phyloP scores from a whole-genome alignment of 2,329 filamentous ascomycete genomes.

The Fusarium oxysporum region DNA sequence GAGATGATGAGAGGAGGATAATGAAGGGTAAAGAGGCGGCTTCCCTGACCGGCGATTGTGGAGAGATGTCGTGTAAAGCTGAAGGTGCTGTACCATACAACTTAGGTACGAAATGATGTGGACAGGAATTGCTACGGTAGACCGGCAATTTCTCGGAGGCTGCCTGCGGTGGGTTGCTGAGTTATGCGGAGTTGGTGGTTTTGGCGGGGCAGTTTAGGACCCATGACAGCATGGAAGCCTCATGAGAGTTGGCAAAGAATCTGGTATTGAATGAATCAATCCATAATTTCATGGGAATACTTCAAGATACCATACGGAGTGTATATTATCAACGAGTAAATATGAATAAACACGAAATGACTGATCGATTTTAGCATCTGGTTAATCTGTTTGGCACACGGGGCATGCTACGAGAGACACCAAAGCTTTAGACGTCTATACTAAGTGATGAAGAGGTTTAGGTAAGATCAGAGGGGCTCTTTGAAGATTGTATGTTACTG shows the following conservation, averaged over 20 bases:
- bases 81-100: slow-evolving; percentile 14
- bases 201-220: slow-evolving; percentile 37
- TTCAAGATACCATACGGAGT: neutral
- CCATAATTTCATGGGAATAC: neutral
- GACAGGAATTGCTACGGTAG: slow-evolving; percentile 45
- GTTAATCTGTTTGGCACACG: neutral
- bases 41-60: slow-evolving; percentile 39
- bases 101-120: slow-evolving; percentile 37
- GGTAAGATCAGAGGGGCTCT: neutral
- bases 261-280: neutral
- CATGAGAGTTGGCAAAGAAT: neutral
- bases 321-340: neutral
- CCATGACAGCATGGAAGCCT: slow-evolving; percentile 17
- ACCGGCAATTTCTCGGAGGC: slow-evolving; percentile 48
- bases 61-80: slow-evolving; percentile 33
- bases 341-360: neutral
- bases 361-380: neutral
- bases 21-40: slow-evolving; percentile 38
- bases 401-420: neutral
- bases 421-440: neutral
- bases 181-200: slow-evolving; percentile 38
- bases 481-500: neutral
- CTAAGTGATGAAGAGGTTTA: neutral
- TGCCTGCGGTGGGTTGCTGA: slow-evolving; percentile 35
- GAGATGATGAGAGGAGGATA: slow-evolving; percentile 3